phyloP scores from a whole-genome alignment of 805 yeast genomes.

The Wickerhamiella australiensis region DNA sequence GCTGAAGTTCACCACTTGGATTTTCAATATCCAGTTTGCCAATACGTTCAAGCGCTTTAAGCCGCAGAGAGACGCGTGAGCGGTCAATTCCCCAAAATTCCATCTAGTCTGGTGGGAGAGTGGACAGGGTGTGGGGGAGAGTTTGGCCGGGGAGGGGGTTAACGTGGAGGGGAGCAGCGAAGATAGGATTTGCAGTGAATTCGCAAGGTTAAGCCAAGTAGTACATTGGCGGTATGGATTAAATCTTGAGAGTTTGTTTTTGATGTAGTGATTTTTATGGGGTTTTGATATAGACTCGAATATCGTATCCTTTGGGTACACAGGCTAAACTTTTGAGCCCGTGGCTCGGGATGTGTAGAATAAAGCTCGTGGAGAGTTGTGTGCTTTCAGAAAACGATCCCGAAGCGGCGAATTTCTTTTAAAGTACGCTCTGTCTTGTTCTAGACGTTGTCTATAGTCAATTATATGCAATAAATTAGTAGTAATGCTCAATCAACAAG shows the following conservation, averaged over 20 bases:
- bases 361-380: no score
- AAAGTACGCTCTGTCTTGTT: not conserved
- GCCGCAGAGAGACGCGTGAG: conserved; percentile 16
- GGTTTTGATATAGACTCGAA: no score
- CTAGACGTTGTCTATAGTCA: not conserved
- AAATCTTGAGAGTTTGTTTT: no score
- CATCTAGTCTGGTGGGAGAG: conserved; percentile 13
- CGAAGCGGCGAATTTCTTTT: no score
- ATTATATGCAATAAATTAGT: conserved; percentile 18
- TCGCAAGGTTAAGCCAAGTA: not conserved
- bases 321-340: no score
- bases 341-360: no score
- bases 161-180: not conserved
- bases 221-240: no score
- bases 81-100: conserved; percentile 20
- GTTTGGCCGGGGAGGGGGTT: not conserved
- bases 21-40: conserved; percentile 17
- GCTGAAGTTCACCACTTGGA: conserved; percentile 17
- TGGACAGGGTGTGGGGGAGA: not conserved
- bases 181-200: not conserved
- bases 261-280: no score
- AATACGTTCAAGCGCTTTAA: conserved; percentile 18
- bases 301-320: no score
- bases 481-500: conserved; percentile 31
- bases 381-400: no score